A percentile compares a stretch with the other conserved stretches of the same genome.
These are phyloP conservation scores for Styphnolobium japonicum DNA, from an alignment of 306 rosid genomes.

Conservation along the genomic window DNA sequence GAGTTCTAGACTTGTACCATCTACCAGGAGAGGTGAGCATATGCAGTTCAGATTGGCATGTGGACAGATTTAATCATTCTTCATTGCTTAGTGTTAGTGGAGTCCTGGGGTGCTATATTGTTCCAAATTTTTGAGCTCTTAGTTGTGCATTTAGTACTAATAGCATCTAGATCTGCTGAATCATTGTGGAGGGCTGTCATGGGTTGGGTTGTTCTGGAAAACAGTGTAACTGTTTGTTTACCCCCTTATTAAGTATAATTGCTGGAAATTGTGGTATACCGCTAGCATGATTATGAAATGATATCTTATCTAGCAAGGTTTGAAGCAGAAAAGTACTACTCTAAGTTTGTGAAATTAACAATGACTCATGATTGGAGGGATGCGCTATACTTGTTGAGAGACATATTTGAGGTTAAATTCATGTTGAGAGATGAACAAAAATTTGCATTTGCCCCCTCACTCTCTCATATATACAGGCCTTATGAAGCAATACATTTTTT, in stretches of 20 bases:
- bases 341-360: neutral
- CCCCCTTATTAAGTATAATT: no score
- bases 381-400: neutral
- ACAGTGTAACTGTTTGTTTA: neutral
- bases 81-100: neutral
- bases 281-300: neutral
- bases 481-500: neutral
- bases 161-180: slow-evolving; percentile 4
- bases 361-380: neutral
- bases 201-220: neutral
- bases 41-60: neutral
- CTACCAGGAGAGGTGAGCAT: neutral
- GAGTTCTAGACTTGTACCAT: neutral
- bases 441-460: neutral
- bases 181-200: neutral
- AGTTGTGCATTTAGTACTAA: neutral
- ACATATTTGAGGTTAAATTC: slow-evolving; percentile 5
- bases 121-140: neutral
- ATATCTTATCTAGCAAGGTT: neutral
- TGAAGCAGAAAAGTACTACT: neutral
- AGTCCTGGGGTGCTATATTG: neutral
- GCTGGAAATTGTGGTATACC: neutral
- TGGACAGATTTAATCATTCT: slow-evolving; percentile 12
- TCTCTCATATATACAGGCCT: neutral
- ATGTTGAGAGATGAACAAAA: neutral